These are phyloP conservation scores for Didymosphaeria variabile DNA, from an alignment of 2,329 filamentous ascomycete species.

Conservation along the genomic window DNA sequence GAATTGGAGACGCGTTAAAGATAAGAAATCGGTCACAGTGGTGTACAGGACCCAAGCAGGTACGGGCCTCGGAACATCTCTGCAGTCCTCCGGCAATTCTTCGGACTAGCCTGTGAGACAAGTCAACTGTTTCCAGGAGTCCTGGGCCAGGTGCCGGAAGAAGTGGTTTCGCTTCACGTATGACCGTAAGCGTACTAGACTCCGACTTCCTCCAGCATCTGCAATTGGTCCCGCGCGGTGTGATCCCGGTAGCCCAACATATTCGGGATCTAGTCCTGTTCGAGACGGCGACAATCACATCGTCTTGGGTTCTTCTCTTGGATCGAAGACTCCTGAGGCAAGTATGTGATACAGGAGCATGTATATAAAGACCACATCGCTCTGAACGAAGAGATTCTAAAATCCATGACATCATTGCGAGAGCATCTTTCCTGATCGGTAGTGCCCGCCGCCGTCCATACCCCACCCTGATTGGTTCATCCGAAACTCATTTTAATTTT, in stretches of 20 bases:
- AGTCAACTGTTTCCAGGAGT: not conserved
- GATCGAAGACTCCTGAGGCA: not conserved
- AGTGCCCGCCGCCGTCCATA: not conserved
- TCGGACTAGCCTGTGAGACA: not conserved
- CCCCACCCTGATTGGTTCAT: constrained; percentile 5
- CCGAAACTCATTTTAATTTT: constrained; percentile 12
- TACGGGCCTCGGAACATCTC: too few species aligned
- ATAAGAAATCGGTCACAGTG: not conserved
- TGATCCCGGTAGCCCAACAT: not conserved
- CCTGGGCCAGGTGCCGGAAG: not conserved
- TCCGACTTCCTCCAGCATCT: constrained; percentile 2
- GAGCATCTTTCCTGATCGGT: not conserved
- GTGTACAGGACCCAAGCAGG: too few species aligned
- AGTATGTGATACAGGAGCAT: not conserved
- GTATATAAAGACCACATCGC: not conserved
- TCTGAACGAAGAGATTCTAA: too few species aligned
- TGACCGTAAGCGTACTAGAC: constrained; percentile 10
- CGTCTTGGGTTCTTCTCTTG: not conserved
- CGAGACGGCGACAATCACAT: not conserved
- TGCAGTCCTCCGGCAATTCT: too few species aligned
- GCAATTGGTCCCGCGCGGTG: constrained; percentile 1
- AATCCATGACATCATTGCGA: not conserved
- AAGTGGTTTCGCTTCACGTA: not conserved
- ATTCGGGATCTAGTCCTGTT: constrained; percentile 12
- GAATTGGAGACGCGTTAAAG: not conserved